Percentiles rank a stretch among this genome's conserved stretches.
These are phyloP conservation scores for Parmelia sp. DNA, from an alignment of 495 filamentous ascomycete species.

Conservation along the genomic window DNA sequence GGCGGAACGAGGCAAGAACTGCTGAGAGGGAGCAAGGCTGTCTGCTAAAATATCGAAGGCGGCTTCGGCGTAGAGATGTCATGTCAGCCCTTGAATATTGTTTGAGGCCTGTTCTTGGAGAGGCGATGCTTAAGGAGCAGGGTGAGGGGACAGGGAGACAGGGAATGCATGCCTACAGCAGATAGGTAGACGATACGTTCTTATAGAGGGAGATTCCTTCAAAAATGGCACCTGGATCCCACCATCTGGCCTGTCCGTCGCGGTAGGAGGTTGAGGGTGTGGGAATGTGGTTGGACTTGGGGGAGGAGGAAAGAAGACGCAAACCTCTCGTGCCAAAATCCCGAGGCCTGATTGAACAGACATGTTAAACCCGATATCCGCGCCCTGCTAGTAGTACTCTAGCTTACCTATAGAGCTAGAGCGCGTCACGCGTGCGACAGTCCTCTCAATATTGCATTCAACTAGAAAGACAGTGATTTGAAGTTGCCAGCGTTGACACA, in stretches of 20 bases:
- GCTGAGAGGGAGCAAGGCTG: conserved; percentile 12
- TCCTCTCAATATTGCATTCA: too few species aligned
- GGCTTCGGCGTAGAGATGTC: conserved; percentile 10
- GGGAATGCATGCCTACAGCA: neutral
- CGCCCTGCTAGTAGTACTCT: too few species aligned
- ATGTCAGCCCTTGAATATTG: conserved; percentile 6
- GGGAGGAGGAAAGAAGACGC: neutral
- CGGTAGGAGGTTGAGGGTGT: too few species aligned
- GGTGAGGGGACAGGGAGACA: neutral
- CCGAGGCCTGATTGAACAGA: neutral
- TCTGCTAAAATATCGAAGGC: conserved; percentile 3
- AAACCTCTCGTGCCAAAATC: neutral
- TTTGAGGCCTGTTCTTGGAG: neutral
- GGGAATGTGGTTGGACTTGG: neutral
- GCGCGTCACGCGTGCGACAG: conserved; percentile 5
- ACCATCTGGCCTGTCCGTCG: conserved; percentile 6
- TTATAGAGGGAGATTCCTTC: neutral
- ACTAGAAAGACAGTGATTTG: neutral
- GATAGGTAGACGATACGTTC: neutral
- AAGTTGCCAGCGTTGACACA: neutral
- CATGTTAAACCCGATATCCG: neutral
- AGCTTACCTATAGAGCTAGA: neutral
- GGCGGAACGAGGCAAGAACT: conserved; percentile 9
- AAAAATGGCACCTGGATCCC: conserved; percentile 2
- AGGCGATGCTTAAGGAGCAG: neutral